Conservation (phyloP, 2,329 filamentous ascomycete genomes). For the Aspergillus eucalypticola region DNA sequence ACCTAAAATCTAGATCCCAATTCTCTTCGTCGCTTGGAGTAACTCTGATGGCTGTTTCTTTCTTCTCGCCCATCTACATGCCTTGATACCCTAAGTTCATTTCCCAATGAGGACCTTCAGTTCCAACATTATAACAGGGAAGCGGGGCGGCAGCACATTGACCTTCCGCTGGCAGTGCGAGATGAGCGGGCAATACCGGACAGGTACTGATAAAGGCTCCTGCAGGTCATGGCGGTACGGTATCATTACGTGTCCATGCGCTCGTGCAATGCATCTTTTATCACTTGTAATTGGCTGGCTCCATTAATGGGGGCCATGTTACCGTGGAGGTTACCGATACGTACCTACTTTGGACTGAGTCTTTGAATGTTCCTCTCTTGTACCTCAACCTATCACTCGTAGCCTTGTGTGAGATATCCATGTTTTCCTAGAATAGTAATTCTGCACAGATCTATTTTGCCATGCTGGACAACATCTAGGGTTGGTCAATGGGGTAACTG, state of each 20-base stretch:
- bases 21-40: not conserved
- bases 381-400: not conserved
- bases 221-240: not conserved
- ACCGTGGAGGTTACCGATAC: not conserved
- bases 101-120: not conserved
- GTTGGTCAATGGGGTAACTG: not conserved
- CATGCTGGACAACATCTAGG: not conserved
- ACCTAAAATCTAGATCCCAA: not conserved
- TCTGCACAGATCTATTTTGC: not conserved
- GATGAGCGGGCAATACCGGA: not conserved
- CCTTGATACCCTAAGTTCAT: not conserved
- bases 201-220: constrained; percentile 1
- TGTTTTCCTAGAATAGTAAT: not conserved
- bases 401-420: not conserved
- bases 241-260: not conserved
- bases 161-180: not conserved
- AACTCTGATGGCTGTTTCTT: not conserved
- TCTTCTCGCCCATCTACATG: not conserved
- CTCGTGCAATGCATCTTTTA: not conserved
- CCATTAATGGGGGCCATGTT: not conserved
- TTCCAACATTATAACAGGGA: not conserved
- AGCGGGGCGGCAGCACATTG: not conserved
- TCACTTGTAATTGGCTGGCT: not conserved
- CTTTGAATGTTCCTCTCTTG: not conserved
- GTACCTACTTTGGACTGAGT: not conserved